Evolutionary conservation across 164 flowering plant genomes (phyloP).

Genomic region (Brasenia schreberi): DNA sequence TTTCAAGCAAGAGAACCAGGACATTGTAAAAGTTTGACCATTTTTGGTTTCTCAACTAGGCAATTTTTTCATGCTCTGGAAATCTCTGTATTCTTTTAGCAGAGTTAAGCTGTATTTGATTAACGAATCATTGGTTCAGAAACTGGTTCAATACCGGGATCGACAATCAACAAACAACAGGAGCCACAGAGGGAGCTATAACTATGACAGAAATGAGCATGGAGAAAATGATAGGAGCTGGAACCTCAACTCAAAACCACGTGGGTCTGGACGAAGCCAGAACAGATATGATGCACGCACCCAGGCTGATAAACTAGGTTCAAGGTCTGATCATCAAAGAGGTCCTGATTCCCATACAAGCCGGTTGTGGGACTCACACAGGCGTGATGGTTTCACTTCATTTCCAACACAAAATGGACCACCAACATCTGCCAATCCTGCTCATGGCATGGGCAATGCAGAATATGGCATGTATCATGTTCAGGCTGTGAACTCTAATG

Average conservation of each 20-base stretch:
- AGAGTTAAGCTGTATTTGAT: background rate
- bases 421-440: slow-evolving; percentile 27
- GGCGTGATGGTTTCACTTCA: slow-evolving; percentile 38
- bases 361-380: slow-evolving; percentile 55
- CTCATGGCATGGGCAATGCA: slow-evolving; percentile 34
- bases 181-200: slow-evolving; percentile 45
- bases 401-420: slow-evolving; percentile 62
- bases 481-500: slow-evolving; percentile 36
- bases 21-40: too few relatives aligned
- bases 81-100: too few relatives aligned
- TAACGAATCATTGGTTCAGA: background rate
- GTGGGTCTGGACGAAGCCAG: slow-evolving; percentile 50
- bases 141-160: slow-evolving; percentile 37
- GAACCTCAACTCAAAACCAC: slow-evolving; percentile 48
- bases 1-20: too few relatives aligned
- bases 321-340: slow-evolving; percentile 37
- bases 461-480: slow-evolving; percentile 64
- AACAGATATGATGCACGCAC: slow-evolving; percentile 21
- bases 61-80: background rate
- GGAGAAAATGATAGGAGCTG: slow-evolving; percentile 84
- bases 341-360: slow-evolving; percentile 40
- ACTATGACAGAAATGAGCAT: slow-evolving; percentile 52
- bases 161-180: slow-evolving; percentile 48
- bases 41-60: background rate
- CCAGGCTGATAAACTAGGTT: slow-evolving; percentile 49